These are phyloP conservation scores for Rhizophlyctis rosea DNA, from an alignment of 192 early-diverging fungal genomes.

Conservation along the genomic window DNA sequence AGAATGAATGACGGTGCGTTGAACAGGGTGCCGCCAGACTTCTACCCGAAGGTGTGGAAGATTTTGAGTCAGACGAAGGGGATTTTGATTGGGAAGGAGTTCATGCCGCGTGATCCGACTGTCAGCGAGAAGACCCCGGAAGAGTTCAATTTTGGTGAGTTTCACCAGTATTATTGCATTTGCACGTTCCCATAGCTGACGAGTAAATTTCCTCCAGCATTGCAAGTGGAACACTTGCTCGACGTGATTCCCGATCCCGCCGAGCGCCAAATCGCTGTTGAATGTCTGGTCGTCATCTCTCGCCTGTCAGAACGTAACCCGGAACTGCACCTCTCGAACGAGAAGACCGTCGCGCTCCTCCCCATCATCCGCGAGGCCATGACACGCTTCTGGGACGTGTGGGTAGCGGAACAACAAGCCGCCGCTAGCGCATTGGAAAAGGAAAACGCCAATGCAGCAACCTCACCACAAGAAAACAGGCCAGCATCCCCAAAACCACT, in stretches of 20 bases:
- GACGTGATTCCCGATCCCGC: conserved; percentile 73
- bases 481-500: too few species aligned
- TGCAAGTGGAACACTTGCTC: conserved; percentile 72
- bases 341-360: conserved; percentile 56
- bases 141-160: conserved; percentile 77
- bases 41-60: conserved; percentile 75
- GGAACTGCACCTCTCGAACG: conserved; percentile 41
- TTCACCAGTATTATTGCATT: conserved; percentile 7
- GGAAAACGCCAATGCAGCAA: background rate
- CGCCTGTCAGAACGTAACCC: conserved; percentile 65
- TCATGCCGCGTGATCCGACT: conserved; percentile 70
- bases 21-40: conserved; percentile 73
- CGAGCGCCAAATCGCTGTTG: conserved; percentile 73
- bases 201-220: conserved; percentile 41
- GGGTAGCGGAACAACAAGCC: conserved; percentile 61
- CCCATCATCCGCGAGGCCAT: conserved; percentile 66
- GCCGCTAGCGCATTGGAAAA: conserved; percentile 4
- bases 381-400: conserved; percentile 64
- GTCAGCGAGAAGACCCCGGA: conserved; percentile 79
- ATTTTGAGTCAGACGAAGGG: conserved; percentile 61
- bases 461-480: conserved; percentile 1
- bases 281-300: conserved; percentile 67
- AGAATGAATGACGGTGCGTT: conserved; percentile 83
- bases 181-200: background rate
- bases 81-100: conserved; percentile 57